Evolutionary conservation across 2,329 filamentous ascomycete species (phyloP).

Genomic region (Colletotrichum orchidophilum): DNA sequence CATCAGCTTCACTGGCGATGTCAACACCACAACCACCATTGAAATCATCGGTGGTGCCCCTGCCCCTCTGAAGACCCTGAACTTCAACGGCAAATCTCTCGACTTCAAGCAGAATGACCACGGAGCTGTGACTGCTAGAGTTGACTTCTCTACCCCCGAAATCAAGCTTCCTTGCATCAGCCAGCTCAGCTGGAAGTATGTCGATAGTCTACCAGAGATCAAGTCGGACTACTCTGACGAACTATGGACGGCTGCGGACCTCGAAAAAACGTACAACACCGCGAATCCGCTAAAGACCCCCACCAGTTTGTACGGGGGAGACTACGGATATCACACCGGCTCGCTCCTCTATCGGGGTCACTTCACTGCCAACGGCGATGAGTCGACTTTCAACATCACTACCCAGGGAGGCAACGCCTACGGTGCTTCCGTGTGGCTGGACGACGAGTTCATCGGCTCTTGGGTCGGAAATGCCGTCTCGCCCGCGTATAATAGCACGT

Average conservation of each 20-base stretch:
- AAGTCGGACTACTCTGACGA: slow-evolving; percentile 45
- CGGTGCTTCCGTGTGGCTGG: slow-evolving; percentile 71
- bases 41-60: slow-evolving; percentile 38
- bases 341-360: slow-evolving; percentile 72
- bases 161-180: slow-evolving; percentile 29
- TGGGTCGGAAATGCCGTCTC: slow-evolving; percentile 63
- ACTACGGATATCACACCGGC: slow-evolving; percentile 77
- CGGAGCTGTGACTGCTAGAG: slow-evolving; percentile 35
- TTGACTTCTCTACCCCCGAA: slow-evolving; percentile 33
- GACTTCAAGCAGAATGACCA: slow-evolving; percentile 31
- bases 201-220: slow-evolving; percentile 38
- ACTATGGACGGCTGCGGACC: slow-evolving; percentile 54
- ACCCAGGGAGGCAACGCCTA: slow-evolving; percentile 73
- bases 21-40: slow-evolving; percentile 36
- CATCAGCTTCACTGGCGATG: slow-evolving; percentile 38
- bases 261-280: slow-evolving; percentile 41
- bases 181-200: slow-evolving; percentile 30
- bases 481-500: slow-evolving; percentile 60
- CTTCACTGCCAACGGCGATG: slow-evolving; percentile 68
- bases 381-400: slow-evolving; percentile 61
- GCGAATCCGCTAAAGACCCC: slow-evolving; percentile 61
- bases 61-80: slow-evolving; percentile 24
- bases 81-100: slow-evolving; percentile 34
- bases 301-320: slow-evolving; percentile 69
- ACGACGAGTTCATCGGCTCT: slow-evolving; percentile 68